Evolutionary conservation across 257 asterid species (phyloP).

Genomic region (Solanum corneliomulleri): DNA sequence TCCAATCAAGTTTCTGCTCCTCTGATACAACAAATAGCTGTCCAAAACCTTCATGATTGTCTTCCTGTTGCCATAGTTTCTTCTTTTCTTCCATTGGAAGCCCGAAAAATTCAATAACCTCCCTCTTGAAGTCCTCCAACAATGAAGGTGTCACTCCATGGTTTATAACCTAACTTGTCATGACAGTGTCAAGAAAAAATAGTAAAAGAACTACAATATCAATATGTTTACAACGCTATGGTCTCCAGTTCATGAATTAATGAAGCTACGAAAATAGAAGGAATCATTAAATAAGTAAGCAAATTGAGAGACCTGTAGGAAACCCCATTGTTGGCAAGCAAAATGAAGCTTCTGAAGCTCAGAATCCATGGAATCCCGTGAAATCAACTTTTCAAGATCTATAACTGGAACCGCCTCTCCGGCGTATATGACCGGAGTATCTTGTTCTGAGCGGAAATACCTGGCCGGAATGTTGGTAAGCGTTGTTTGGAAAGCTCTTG

Average conservation of each 20-base stretch:
- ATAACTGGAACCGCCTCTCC: slow-evolving; percentile 14
- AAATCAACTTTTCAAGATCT: slow-evolving; percentile 17
- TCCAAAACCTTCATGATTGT: slow-evolving; percentile 45
- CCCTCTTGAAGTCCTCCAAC: slow-evolving; percentile 23
- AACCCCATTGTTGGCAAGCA: slow-evolving; percentile 60
- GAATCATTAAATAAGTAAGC: too few relatives aligned
- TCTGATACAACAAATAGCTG: slow-evolving; percentile 40
- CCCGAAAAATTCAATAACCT: slow-evolving; percentile 15
- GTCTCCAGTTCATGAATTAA: too few relatives aligned
- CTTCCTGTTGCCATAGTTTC: slow-evolving; percentile 33
- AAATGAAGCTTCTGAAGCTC: slow-evolving; percentile 34
- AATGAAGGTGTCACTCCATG: slow-evolving; percentile 32
- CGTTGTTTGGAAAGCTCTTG: slow-evolving; percentile 32
- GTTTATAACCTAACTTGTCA: slow-evolving; percentile 16
- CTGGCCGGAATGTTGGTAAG: slow-evolving; percentile 19
- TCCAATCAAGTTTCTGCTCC: slow-evolving; percentile 55
- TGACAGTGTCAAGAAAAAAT: too few relatives aligned
- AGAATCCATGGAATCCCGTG: slow-evolving; percentile 3
- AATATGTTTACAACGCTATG: too few relatives aligned
- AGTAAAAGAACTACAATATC: too few relatives aligned
- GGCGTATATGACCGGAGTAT: not conserved
- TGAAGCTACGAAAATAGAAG: too few relatives aligned
- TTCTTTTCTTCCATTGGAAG: slow-evolving; percentile 34
- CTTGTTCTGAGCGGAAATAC: slow-evolving; percentile 17
- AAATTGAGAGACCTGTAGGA: slow-evolving; percentile 31